phyloP scores from a whole-genome alignment of 805 yeast genomes.

The Priceomyces carsonii region DNA sequence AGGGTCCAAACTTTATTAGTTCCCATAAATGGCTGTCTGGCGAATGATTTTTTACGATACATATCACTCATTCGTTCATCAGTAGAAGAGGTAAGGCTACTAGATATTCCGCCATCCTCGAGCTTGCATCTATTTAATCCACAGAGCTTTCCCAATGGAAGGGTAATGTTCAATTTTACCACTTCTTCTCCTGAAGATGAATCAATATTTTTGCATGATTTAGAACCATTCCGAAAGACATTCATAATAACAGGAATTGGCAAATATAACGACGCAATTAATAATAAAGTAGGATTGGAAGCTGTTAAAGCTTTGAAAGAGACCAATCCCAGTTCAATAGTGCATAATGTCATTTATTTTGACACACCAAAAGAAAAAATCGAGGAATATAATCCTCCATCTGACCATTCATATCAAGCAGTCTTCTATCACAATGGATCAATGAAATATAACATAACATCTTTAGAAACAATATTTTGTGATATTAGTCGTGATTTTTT shows the following conservation, averaged over 20 bases:
- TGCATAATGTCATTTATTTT: slow-evolving; percentile 57
- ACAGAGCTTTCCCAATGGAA: slow-evolving; percentile 79
- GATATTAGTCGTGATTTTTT: slow-evolving; percentile 69
- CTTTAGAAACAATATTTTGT: slow-evolving; percentile 66
- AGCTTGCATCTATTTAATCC: slow-evolving; percentile 65
- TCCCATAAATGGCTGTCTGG: slow-evolving; percentile 57
- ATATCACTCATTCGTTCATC: slow-evolving; percentile 46
- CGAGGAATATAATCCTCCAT: slow-evolving; percentile 13
- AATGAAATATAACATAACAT: slow-evolving; percentile 24
- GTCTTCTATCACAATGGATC: slow-evolving; percentile 28
- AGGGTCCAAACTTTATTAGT: slow-evolving; percentile 65
- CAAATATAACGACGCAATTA: slow-evolving; percentile 17
- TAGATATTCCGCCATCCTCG: slow-evolving; percentile 70
- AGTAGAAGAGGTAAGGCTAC: slow-evolving; percentile 61
- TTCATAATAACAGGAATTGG: slow-evolving; percentile 57
- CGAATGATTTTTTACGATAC: slow-evolving; percentile 43
- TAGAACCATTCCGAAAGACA: slow-evolving; percentile 85
- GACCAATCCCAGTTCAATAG: slow-evolving; percentile 52
- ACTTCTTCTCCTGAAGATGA: slow-evolving; percentile 51
- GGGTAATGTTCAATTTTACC: slow-evolving; percentile 59
- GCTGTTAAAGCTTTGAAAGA: slow-evolving; percentile 32
- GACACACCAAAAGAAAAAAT: slow-evolving; percentile 36
- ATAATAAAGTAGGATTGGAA: slow-evolving; percentile 12
- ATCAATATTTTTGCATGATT: slow-evolving; percentile 72
- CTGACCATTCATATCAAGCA: slow-evolving; percentile 15